Evolutionary conservation across 78 protist species (phyloP).

Genomic region (Dictyostelium firmibasis): DNA sequence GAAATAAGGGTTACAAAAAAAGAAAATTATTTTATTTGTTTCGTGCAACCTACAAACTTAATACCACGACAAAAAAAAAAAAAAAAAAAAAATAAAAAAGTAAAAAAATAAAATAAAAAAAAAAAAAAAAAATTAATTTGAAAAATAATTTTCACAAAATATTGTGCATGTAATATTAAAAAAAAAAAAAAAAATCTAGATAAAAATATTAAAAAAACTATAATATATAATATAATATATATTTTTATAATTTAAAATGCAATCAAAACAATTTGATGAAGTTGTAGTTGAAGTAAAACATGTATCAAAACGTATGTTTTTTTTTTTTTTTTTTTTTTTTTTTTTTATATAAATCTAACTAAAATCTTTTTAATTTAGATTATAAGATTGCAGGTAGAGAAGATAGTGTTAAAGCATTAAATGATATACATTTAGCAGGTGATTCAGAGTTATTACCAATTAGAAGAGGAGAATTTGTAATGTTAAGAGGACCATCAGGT

Average conservation of each 20-base stretch:
- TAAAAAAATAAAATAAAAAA: too few relatives aligned
- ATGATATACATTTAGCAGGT: constrained; percentile 73
- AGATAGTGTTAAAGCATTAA: constrained; percentile 87
- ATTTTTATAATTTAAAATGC: neutral
- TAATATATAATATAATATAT: neutral
- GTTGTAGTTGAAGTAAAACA: constrained; percentile 66
- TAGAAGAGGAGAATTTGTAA: constrained; percentile 93
- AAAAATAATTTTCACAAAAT: too few relatives aligned
- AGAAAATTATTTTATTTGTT: too few relatives aligned
- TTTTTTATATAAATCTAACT: too few relatives aligned
- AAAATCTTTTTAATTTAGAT: too few relatives aligned
- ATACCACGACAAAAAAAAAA: too few relatives aligned
- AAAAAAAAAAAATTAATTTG: too few relatives aligned
- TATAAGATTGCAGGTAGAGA: constrained; percentile 85
- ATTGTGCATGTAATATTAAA: too few relatives aligned
- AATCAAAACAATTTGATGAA: constrained; percentile 46
- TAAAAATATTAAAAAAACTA: neutral
- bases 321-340: neutral
- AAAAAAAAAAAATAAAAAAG: too few relatives aligned
- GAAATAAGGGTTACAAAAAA: too few relatives aligned
- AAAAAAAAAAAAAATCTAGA: too few relatives aligned
- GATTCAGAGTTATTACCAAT: constrained; percentile 70
- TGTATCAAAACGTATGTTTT: constrained; percentile 62
- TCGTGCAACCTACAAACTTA: too few relatives aligned
- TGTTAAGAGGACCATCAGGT: constrained; percentile 97